These are phyloP conservation scores for Podospora australis DNA, from an alignment of 495 filamentous ascomycete species.

Conservation along the genomic window DNA sequence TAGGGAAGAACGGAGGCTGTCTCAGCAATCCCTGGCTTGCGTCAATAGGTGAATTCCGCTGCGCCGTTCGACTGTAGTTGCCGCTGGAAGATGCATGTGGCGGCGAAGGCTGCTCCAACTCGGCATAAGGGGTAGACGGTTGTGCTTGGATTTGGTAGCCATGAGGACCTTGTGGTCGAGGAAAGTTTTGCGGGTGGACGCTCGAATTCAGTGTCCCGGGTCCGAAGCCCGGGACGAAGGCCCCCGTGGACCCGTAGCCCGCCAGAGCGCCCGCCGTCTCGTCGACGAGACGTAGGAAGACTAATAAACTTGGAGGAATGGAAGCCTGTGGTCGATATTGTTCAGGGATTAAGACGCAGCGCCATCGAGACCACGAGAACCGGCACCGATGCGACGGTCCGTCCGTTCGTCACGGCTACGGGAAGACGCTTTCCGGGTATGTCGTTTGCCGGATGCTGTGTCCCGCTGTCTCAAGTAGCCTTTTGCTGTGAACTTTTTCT, in stretches of 20 bases:
- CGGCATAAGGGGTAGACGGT: slow-evolving; percentile 11
- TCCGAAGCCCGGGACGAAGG: slow-evolving; percentile 29
- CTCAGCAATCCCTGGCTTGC: too few relatives aligned
- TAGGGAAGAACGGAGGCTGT: too few relatives aligned
- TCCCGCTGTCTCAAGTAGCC: background rate
- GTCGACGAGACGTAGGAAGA: slow-evolving; percentile 1
- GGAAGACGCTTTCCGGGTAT: background rate
- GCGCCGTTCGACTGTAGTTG: slow-evolving; percentile 19
- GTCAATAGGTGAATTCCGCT: slow-evolving; percentile 18
- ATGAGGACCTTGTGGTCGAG: slow-evolving; percentile 2
- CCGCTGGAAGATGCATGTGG: slow-evolving; percentile 27
- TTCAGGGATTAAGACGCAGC: background rate
- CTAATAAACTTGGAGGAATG: too few relatives aligned
- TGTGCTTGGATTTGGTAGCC: background rate
- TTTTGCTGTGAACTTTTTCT: too few relatives aligned
- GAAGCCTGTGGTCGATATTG: too few relatives aligned
- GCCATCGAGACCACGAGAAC: background rate
- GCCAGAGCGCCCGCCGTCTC: slow-evolving; percentile 24
- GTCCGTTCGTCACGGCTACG: background rate
- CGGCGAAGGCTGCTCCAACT: slow-evolving; percentile 26
- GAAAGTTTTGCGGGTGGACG: slow-evolving; percentile 6
- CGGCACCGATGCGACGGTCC: background rate
- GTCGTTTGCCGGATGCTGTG: background rate
- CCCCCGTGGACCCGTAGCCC: slow-evolving; percentile 25
- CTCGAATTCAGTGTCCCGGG: slow-evolving; percentile 16